Evolutionary conservation across 192 early-diverging fungal genomes (phyloP), one percentile per base, ranked within the genome.

Genomic region (Gigaspora rosea): DNA sequence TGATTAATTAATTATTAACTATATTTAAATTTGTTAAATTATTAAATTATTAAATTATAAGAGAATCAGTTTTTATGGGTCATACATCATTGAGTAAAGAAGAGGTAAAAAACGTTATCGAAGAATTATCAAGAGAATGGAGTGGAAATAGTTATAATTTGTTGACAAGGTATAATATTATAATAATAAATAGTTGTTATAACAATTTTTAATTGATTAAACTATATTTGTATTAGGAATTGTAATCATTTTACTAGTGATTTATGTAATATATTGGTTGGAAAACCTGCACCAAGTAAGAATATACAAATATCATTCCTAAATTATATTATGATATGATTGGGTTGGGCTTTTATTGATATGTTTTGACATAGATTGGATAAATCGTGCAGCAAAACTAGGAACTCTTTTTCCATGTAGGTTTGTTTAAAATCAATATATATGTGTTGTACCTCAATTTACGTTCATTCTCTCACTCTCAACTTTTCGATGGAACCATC

Each of bases 371-470:
- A 46, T 68, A 84, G 83, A 63, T 8, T 84, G 83, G 83, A 84
- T 84, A 79, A 84, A 84, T 73, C 73, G 83, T 18, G 83, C 83
- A 2, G 83, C 83, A 47, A 82, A 82, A 51, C 52, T 84, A 18
- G 83, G 83, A n/a, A 84, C 83, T 10, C 79, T 84, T 63, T 84
- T 84, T 58, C 83, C 83, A 63, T 84, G 83, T 75, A 75, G 16
- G 73, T 10, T 66, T n/a, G 27, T 27, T 27, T 27, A 27, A 0
- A 27, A 27, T 27, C 0, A 27, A 1, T 65, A 2, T 56, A 56
- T 47, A 16, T 20, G 18, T 65, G 22, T 20, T 47, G 36, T 46
- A 47, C 64, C 64, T 66, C 36, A 66, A n/a, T 66, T 66, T 66
- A 47, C 41, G 47, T 33, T 66, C 46, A 33, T n/a, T 35, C n/a